Evolutionary conservation across 148 eudicot genomes (phyloP), one percentile per base, ranked within the genome.

Genomic region (Rhododendron ferrugineum): DNA sequence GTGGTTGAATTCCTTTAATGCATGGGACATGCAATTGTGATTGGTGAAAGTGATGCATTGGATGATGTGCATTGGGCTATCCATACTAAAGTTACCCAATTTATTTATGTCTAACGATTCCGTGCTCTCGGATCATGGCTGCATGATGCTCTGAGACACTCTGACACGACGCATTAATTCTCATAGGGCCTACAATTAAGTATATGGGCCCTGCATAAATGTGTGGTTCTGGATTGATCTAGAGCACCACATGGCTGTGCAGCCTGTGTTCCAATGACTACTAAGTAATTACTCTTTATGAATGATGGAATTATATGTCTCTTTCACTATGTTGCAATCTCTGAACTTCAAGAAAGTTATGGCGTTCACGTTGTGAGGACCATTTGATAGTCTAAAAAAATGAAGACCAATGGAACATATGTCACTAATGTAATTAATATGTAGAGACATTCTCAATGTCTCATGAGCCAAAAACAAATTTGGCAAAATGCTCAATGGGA

Each of bases 1-100:
- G 81, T 78, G 58, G 81, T 78, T 78, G 81, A 78, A 47, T 78
- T 78, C 36, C 60, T 78, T 78, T 3, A 78, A 78, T 78, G 58
- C 58, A 78, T 78, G 81, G 81, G 52, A 30, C 50, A 52, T 30
- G 81, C 50, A 50, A 47, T 2, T 20, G 28, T 11, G 23, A 47
- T n/a, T 46, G 81, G 36, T 5, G 47, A 22, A 18, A 36, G 64
- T 37, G 79, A 37, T 58, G 64, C n/a, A 6, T 16, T 18, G 78
- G 78, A 15, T 36, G 11, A 36, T 15, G 44, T 15, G 60, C 78
- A 36, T 6, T 34, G 20, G 42, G 23, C 9, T 34, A 30, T 28
- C 23, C 68, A 62, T 62, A n/a, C 30, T 23, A 15, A 52, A 13
- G 56, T 54, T 16, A 18, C 22, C 5, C 60, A 16, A 18, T 54